Evolutionary conservation across 2,329 filamentous ascomycete species (phyloP).

Genomic region (Verticillium nubilum): DNA sequence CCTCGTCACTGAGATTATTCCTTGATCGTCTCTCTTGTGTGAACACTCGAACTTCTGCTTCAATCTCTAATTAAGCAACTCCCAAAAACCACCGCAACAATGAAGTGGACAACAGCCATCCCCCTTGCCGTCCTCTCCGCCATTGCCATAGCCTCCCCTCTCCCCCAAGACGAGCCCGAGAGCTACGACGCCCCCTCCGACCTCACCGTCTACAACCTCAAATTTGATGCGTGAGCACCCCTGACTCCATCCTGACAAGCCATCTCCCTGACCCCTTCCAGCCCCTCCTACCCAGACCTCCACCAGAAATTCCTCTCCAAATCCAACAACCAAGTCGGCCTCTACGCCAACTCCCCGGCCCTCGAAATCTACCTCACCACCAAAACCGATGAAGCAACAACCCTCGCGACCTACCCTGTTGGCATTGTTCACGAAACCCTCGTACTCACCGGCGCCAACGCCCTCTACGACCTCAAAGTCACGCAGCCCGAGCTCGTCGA

Average conservation of each 20-base stretch:
- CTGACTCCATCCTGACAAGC: not conserved
- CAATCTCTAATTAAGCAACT: too few species aligned
- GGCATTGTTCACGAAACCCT: constrained; percentile 1
- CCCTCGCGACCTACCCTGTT: not conserved
- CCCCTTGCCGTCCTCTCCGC: not conserved
- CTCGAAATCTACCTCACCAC: not conserved
- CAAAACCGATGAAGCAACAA: not conserved
- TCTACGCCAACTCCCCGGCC: not conserved
- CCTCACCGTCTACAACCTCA: not conserved
- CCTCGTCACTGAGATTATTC: not conserved
- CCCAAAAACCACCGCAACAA: not conserved
- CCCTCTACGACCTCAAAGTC: constrained; percentile 1
- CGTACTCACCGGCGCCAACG: not conserved
- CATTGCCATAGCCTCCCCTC: not conserved
- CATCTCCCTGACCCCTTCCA: not conserved
- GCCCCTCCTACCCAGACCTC: not conserved
- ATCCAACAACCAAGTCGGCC: not conserved
- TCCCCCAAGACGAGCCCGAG: not conserved
- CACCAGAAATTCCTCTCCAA: constrained; percentile 2
- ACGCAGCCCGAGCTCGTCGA: not conserved
- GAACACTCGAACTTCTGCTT: not conserved
- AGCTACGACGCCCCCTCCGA: not conserved
- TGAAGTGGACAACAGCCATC: not conserved
- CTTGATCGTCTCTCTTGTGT: not conserved
- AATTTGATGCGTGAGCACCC: not conserved